Evolutionary conservation across 2,329 filamentous ascomycete species (phyloP), one percentile per base, ranked within the genome.

Genomic region (Fusarium staphyleae): DNA sequence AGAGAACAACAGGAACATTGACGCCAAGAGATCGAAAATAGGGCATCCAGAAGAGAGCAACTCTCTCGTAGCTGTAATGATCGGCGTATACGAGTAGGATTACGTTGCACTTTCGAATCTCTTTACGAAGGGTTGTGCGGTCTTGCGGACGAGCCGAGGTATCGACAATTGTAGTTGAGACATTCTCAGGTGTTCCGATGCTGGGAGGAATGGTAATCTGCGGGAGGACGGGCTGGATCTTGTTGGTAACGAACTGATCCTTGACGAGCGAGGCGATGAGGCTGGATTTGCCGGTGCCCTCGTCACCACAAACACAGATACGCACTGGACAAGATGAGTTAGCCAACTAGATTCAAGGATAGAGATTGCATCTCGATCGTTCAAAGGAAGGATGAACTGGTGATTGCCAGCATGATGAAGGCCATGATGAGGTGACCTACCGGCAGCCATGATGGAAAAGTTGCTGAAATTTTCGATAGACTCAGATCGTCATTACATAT

Each of bases 1-100:
- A 98, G 50, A 99, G 79, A 36, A 99, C 93, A 10, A 99, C 95
- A 0, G 95, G 95, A 16, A 99, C 92, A 71, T 99, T 99, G 70
- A 99, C 95, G n/a, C 95, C 95, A 32, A 99, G 84, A 4, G 93
- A 96, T 56, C 95, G 89, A 70, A 99, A 98, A 75, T 97, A 96
- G 10, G 95, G 95, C 84, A 99, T 89, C 95, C 95, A 99, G 75
- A 98, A 99, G 37, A 99, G 81, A 3, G 93, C 95, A 3, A 99
- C 93, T 30, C 95, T 83, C 72, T 99, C 95, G 77, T 98, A 99
- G 81, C 93, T 98, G 79, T 99, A 99, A 76, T 98, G 93, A 73
- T 99, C 95, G 63, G 93, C 93, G 74, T 99, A 99, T 48, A 99
- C 93, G 35, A 99, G 85, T 14, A 98, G 82, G 61, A 99, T 98